Base-by-base conservation (phyloP, 1,284 basidiomycete species). In the Mycena sp. region DNA sequence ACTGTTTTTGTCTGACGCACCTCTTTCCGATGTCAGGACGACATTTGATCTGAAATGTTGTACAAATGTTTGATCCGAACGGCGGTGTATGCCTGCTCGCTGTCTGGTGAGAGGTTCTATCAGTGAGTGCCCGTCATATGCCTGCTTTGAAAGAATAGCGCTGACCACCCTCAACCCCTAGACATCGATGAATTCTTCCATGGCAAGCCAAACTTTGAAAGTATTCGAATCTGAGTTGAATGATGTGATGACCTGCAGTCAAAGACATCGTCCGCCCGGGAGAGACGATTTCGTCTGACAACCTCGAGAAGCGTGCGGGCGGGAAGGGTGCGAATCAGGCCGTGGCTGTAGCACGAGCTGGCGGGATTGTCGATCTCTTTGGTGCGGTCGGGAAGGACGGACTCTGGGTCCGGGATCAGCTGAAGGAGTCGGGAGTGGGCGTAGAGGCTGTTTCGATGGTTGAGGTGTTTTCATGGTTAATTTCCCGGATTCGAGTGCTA, bases 251-350 rank as follows among this genome's bases (percentile, higher is more conserved):
- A 43, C 25, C 51, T 46, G 14, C 66, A 87, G 86, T 88, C 14
- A 74, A 79, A 37, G 72, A 79, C 53, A 83, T 87, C 28, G 83
- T 80, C 19, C 79, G 78, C 29, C 84, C 85, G 4, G 85, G 85
- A 35, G 80, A 87, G 72, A 88, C 86, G 1, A 83, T 86, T 21
- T 85, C 85, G 2, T 86, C 86, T 9, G 72, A 76, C 35, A 69
- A 67, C 7, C 80, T 84, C 54, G 80, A 82, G 50, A 79, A 81
- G 54, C 78, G 83, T 1, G 76, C 81, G 3, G 86, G 86, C 2
- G 86, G 86, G 2, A 87, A 87, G 71, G 86, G 86, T 30, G 85
- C 84, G 6, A 88, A 88, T 71, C 86, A 88, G 70, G 83, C 86
- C 6, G 81, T 83, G 3, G 84, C 86, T 6, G 77, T 87, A 19